These are phyloP conservation scores for Pulveroboletus ravenelii DNA, from an alignment of 768 basidiomycete genomes.

Conservation along the genomic window DNA sequence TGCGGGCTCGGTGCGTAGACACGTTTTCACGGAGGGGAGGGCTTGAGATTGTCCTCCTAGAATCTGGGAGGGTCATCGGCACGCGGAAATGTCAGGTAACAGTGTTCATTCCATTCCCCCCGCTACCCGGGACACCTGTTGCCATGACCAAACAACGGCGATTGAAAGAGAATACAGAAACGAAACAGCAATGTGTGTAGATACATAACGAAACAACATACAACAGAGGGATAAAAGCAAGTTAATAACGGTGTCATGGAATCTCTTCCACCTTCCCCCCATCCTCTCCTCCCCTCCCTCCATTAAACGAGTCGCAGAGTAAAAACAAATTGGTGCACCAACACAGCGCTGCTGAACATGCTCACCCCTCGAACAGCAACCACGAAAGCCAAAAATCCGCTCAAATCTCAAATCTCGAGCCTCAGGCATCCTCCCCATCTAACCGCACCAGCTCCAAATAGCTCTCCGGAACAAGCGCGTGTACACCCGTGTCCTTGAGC, in stretches of 20 bases:
- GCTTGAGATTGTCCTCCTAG: no score
- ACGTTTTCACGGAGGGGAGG: no score
- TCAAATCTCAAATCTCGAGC: neutral
- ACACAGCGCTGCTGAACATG: neutral
- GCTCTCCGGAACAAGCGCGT: conserved; percentile 77
- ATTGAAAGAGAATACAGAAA: neutral
- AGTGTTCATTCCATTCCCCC: no score
- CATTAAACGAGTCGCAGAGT: neutral
- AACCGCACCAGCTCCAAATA: conserved; percentile 60
- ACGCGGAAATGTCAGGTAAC: no score
- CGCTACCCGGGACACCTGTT: no score
- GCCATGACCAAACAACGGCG: neutral
- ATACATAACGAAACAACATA: conserved; percentile 11
- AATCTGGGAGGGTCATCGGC: no score
- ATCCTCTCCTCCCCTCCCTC: neutral
- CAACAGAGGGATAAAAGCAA: conserved; percentile 15
- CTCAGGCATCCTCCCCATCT: conserved; percentile 17
- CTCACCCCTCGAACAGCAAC: neutral
- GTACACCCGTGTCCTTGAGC: conserved; percentile 36
- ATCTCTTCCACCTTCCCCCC: neutral
- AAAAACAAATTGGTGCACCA: conserved; percentile 11
- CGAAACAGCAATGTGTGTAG: neutral
- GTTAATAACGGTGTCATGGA: neutral
- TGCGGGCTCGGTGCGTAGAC: no score
- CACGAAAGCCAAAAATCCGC: neutral